Conservation (phyloP, 345 rosid genomes). For the Moricandia arvensis region DNA sequence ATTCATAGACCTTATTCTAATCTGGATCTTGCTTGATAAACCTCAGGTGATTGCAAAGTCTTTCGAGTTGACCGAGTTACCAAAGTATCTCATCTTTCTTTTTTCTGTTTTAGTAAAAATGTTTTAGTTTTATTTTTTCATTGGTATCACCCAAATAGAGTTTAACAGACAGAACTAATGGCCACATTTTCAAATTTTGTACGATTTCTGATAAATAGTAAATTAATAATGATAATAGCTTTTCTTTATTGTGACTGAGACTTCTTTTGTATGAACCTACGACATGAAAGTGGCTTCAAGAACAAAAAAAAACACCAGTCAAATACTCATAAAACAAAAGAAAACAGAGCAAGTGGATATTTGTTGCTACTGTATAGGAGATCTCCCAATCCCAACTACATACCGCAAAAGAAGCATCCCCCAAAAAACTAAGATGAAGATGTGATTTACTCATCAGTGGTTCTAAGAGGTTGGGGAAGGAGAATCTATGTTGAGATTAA, state of each 20-base stretch:
- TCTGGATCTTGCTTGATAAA: conserved; percentile 22
- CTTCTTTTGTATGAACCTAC: background rate
- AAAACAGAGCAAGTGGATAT: background rate
- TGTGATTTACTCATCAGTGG: background rate
- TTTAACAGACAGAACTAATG: background rate
- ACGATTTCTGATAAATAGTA: background rate
- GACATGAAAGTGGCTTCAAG: background rate
- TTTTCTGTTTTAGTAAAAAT: background rate
- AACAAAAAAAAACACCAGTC: too few species aligned
- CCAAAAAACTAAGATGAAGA: background rate
- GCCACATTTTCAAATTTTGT: background rate
- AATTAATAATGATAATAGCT: too few species aligned
- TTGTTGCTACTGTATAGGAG: background rate
- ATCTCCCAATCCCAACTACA: background rate
- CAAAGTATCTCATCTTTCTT: background rate
- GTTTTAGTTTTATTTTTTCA: too few species aligned
- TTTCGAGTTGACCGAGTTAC: conserved; percentile 58
- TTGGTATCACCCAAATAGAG: background rate
- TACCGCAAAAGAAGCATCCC: background rate
- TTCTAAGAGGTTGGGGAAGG: background rate
- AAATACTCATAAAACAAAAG: background rate
- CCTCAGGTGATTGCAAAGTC: conserved; percentile 51
- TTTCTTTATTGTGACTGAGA: background rate
- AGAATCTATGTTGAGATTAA: background rate
- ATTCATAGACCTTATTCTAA: conserved; percentile 9